phyloP scores from a whole-genome alignment of 2,329 filamentous ascomycete genomes.

The Lecanicillium sp. region DNA sequence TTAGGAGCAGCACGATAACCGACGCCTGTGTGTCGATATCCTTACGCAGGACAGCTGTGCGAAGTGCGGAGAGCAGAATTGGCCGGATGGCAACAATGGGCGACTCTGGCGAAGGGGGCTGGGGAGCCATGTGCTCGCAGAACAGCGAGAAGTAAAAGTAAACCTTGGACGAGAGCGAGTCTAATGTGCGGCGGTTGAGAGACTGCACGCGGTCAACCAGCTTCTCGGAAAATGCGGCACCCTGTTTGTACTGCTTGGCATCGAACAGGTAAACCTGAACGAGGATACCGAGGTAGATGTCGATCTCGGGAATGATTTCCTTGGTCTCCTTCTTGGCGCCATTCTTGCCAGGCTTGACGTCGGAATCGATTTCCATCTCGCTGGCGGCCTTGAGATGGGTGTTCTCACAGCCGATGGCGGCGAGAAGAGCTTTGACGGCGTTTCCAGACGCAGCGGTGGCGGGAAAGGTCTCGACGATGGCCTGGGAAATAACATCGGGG shows the following conservation, averaged over 20 bases:
- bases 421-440: conserved; percentile 63
- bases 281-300: conserved; percentile 82
- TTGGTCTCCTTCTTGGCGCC: conserved; percentile 61
- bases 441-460: conserved; percentile 53
- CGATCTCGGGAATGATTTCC: conserved; percentile 78
- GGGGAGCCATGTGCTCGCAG: conserved; percentile 81
- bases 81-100: conserved; percentile 82
- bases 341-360: conserved; percentile 49
- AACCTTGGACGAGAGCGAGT: conserved; percentile 87
- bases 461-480: conserved; percentile 75
- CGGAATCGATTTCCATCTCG: conserved; percentile 70
- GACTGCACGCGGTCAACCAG: conserved; percentile 80
- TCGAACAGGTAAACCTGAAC: conserved; percentile 86
- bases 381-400: conserved; percentile 52
- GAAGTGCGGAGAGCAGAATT: conserved; percentile 76
- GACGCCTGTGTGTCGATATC: conserved; percentile 96
- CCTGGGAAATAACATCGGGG: conserved; percentile 72
- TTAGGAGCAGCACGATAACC: conserved; percentile 87
- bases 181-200: conserved; percentile 87
- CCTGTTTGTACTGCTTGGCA: conserved; percentile 70
- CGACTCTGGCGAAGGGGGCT: conserved; percentile 83
- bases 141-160: conserved; percentile 99
- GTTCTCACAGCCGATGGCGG: conserved; percentile 61
- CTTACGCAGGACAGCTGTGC: conserved; percentile 93
- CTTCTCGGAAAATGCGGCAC: conserved; percentile 76